Conservation (phyloP, 129 eudicot species). For the Lonicera japonica region DNA sequence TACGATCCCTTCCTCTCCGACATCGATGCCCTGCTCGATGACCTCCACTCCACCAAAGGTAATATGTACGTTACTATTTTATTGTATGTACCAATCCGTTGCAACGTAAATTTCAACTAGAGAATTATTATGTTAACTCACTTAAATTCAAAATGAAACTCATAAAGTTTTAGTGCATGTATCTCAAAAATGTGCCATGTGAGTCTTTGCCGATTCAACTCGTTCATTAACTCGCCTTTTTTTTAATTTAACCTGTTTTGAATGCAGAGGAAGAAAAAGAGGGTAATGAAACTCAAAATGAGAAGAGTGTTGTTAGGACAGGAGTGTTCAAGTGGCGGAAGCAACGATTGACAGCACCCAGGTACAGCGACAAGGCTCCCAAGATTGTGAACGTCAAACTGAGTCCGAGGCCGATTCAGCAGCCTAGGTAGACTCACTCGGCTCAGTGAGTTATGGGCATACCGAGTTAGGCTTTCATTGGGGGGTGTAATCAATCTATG, state of each 20-base stretch:
- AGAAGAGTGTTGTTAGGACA: slow-evolving; percentile 49
- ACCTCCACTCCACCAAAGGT: slow-evolving; percentile 29
- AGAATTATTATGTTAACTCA: too few relatives aligned
- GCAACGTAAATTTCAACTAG: too few relatives aligned
- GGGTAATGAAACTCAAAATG: not conserved
- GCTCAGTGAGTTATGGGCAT: slow-evolving; percentile 9
- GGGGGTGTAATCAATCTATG: too few relatives aligned
- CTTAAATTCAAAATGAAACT: too few relatives aligned
- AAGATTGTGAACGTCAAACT: slow-evolving; percentile 73
- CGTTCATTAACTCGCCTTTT: not conserved
- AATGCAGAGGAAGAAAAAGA: slow-evolving; percentile 27
- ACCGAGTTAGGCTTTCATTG: slow-evolving; percentile 8
- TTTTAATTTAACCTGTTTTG: not conserved
- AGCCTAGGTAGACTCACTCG: slow-evolving; percentile 54
- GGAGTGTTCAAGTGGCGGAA: slow-evolving; percentile 65
- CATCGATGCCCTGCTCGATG: slow-evolving; percentile 15
- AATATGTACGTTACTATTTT: too few relatives aligned
- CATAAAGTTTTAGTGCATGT: too few relatives aligned
- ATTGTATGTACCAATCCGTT: too few relatives aligned
- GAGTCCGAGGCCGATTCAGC: slow-evolving; percentile 77
- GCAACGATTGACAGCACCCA: slow-evolving; percentile 32
- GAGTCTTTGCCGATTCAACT: not conserved
- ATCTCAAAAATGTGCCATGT: too few relatives aligned
- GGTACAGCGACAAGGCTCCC: slow-evolving; percentile 61
- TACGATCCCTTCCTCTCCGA: slow-evolving; percentile 27